Base-by-base conservation (phyloP, 2,329 filamentous ascomycete genomes). In the Aureobasidium mangrovei region DNA sequence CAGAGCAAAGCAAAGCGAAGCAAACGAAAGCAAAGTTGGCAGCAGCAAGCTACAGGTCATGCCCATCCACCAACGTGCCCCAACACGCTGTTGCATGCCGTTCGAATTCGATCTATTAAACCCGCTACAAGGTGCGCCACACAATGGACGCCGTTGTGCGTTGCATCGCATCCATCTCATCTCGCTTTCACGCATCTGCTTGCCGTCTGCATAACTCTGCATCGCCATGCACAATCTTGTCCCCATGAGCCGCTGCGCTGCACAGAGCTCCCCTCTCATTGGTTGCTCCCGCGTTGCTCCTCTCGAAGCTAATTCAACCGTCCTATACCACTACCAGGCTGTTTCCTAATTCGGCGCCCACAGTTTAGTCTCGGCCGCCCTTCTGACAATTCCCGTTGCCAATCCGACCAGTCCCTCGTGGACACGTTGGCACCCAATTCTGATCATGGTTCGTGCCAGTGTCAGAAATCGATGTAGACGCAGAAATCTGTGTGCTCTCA, bases 111-210 rank as follows among this genome's bases (percentile, higher is more conserved):
- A 52, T 36, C 5, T 40, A 40, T 40, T 18, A 12, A 40, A 40
- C 38, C 38, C 38, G 38, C 38, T 40, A 18, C 38, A 10, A 40
- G 6, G 41, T 44, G 31, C 48, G 48, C 48, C 48, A 52, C 49
- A 53, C 31, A 53, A 53, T 44, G 40, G 49, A 10, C 48, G 10
- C 49, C 49, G 49, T 53, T 44, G 32, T 36, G 28, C 40, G 32
- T 35, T 35, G 32, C 32, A 35, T 12, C 10, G 32, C 10, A 7
- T 7, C 7, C 32, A 35, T 35, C 32, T 35, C 32, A 7, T 35
- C 32, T 12, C 32, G 32, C 32, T 35, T 18, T 18, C 18, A 18
- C 10, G 32, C 32, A 35, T 7, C 27, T 7, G 26, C 26, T 18
- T 31, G 36, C 39, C n/a, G 24, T 12, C 12, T 31, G 39, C 41